Evolutionary conservation across 164 flowering plant genomes (phyloP).

Genomic region (Warburgia ugandensis): DNA sequence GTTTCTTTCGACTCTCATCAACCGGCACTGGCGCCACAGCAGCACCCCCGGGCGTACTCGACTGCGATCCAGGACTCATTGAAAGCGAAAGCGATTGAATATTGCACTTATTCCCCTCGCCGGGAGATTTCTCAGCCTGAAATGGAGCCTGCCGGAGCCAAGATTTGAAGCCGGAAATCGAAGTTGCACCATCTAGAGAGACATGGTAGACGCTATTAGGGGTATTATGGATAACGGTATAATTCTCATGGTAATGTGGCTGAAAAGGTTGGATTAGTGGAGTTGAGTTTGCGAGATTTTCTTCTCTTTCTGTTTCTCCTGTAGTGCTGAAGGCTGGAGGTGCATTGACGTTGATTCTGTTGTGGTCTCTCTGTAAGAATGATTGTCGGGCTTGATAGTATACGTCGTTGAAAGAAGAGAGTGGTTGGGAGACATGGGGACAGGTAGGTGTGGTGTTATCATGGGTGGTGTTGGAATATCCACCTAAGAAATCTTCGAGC

Average conservation of each 20-base stretch:
- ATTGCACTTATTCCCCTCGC: conserved; percentile 7
- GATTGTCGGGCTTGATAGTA: conserved; percentile 17
- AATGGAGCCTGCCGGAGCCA: conserved; percentile 46
- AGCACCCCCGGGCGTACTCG: conserved; percentile 1
- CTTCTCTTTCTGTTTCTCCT: conserved; percentile 10
- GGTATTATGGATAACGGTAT: conserved; percentile 14
- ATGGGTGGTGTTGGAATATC: conserved; percentile 34
- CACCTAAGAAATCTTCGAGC: conserved; percentile 72
- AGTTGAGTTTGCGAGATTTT: conserved; percentile 14
- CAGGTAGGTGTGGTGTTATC: conserved; percentile 10
- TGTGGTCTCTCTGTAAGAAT: conserved; percentile 8
- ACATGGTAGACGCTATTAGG: conserved; percentile 16
- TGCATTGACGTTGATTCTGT: conserved; percentile 41
- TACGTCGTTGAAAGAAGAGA: conserved; percentile 14
- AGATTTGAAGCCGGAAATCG: conserved; percentile 51
- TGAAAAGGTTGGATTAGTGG: conserved; percentile 12
- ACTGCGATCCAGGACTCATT: conserved; percentile 30
- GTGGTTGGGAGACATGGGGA: conserved; percentile 6
- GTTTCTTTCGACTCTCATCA: conserved; percentile 30
- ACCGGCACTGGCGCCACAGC: conserved; percentile 10
- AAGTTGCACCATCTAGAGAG: conserved; percentile 24
- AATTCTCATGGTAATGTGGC: conserved; percentile 9
- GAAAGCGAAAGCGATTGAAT: conserved; percentile 39
- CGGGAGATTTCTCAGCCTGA: conserved; percentile 15
- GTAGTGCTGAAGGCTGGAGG: conserved; percentile 25